Percentiles rank a stretch among this genome's conserved stretches.
phyloP scores from a whole-genome alignment of 2,329 filamentous ascomycete genomes.

The Teratosphaeria viscida region DNA sequence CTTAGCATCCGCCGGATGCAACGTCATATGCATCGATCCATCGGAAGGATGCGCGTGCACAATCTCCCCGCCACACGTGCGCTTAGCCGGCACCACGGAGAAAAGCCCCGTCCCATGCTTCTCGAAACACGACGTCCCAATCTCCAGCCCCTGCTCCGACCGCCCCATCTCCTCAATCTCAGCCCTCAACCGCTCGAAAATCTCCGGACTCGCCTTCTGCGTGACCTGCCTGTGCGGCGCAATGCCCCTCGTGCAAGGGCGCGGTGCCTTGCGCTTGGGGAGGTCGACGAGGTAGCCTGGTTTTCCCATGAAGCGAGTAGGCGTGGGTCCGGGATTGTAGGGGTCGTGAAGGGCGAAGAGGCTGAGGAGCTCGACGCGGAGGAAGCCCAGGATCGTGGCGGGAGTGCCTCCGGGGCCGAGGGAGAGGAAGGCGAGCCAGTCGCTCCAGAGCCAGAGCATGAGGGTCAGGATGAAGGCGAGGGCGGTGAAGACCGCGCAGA shows the following conservation, averaged over 20 bases:
- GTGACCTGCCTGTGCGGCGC: slow-evolving; percentile 71
- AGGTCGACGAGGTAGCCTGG: slow-evolving; percentile 52
- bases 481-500: slow-evolving; percentile 1
- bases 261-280: slow-evolving; percentile 50
- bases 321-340: slow-evolving; percentile 47
- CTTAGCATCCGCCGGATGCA: slow-evolving; percentile 68
- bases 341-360: slow-evolving; percentile 62
- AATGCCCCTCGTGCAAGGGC: slow-evolving; percentile 62
- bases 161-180: slow-evolving; percentile 36
- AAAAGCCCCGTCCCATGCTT: slow-evolving; percentile 69
- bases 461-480: slow-evolving; percentile 6
- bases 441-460: slow-evolving; percentile 44
- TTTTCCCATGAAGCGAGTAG: slow-evolving; percentile 42
- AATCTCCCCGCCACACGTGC: slow-evolving; percentile 69
- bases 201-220: slow-evolving; percentile 47
- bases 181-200: slow-evolving; percentile 31
- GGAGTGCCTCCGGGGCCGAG: slow-evolving; percentile 75
- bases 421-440: slow-evolving; percentile 65
- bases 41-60: slow-evolving; percentile 71
- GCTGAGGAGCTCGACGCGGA: slow-evolving; percentile 61
- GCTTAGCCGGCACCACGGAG: slow-evolving; percentile 52
- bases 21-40: slow-evolving; percentile 65
- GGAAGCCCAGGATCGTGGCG: slow-evolving; percentile 60
- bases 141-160: slow-evolving; percentile 31
- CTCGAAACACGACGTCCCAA: slow-evolving; percentile 62